Conservation (phyloP, 2,329 filamentous ascomycete genomes). For the Paracoccidioides brasiliensis region DNA sequence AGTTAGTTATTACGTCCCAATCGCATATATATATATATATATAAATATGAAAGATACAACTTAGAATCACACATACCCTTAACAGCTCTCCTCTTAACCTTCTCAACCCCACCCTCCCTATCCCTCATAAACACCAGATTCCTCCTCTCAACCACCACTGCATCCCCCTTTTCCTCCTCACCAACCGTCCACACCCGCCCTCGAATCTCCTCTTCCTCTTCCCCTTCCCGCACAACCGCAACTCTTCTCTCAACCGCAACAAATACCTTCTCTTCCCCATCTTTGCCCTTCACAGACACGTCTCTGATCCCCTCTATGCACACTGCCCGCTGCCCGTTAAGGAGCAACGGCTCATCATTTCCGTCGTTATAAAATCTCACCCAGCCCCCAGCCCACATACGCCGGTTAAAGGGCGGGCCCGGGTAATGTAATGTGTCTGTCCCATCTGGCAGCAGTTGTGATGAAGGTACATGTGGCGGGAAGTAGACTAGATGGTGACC, state of each 20-base stretch:
- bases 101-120: slow-evolving; percentile 30
- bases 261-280: slow-evolving; percentile 45
- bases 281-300: slow-evolving; percentile 37
- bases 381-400: slow-evolving; percentile 81
- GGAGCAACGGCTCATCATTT: slow-evolving; percentile 14
- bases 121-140: slow-evolving; percentile 52
- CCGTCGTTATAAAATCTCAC: slow-evolving; percentile 39
- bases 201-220: slow-evolving; percentile 23
- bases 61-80: slow-evolving; percentile 21
- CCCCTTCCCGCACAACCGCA: slow-evolving; percentile 25
- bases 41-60: no score
- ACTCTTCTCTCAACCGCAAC: slow-evolving; percentile 47
- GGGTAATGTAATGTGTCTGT: slow-evolving; percentile 71
- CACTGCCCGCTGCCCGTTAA: slow-evolving; percentile 27
- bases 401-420: slow-evolving; percentile 54
- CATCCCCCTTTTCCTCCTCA: slow-evolving; percentile 31
- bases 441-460: slow-evolving; percentile 61
- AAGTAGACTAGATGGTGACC: slow-evolving; percentile 84
- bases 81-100: slow-evolving; percentile 21
- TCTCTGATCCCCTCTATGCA: slow-evolving; percentile 37
- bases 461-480: slow-evolving; percentile 52
- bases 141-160: slow-evolving; percentile 43
- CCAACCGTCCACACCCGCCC: slow-evolving; percentile 32
- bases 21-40: no score
- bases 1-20: no score